phyloP scores from a whole-genome alignment of 805 yeast genomes.

The Ogataea ramenticola region DNA sequence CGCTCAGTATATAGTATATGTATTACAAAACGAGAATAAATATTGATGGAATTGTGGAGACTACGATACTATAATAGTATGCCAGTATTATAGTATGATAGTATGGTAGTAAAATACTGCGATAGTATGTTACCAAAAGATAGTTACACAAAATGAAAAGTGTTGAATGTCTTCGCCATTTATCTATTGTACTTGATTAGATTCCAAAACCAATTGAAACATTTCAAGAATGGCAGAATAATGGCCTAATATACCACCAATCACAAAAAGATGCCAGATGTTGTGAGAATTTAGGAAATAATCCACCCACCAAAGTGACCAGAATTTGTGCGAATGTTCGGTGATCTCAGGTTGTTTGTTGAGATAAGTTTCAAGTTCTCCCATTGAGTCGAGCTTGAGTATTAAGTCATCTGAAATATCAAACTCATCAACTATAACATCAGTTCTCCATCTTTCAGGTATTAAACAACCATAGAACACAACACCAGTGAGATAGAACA shows the following conservation, averaged over 20 bases:
- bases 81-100: too few relatives aligned
- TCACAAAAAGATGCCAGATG: slow-evolving; percentile 89
- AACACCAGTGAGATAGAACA: slow-evolving; percentile 77
- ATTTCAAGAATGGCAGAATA: slow-evolving; percentile 71
- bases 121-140: too few relatives aligned
- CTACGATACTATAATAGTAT: too few relatives aligned
- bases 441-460: slow-evolving; percentile 84
- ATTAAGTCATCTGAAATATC: slow-evolving; percentile 31
- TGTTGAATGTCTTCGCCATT: background rate
- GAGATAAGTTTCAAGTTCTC: slow-evolving; percentile 30
- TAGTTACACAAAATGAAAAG: background rate
- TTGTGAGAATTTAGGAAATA: slow-evolving; percentile 75
- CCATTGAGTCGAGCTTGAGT: slow-evolving; percentile 20
- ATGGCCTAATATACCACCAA: slow-evolving; percentile 86
- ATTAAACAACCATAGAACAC: slow-evolving; percentile 79
- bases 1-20: too few relatives aligned
- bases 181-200: background rate
- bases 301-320: slow-evolving; percentile 80
- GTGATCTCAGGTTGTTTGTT: slow-evolving; percentile 31
- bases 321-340: slow-evolving; percentile 28
- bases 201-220: slow-evolving; percentile 28
- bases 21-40: too few relatives aligned
- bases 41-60: too few relatives aligned
- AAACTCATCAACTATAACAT: slow-evolving; percentile 43
- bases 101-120: too few relatives aligned